phyloP scores from a whole-genome alignment of 2,329 filamentous ascomycete genomes.

The Ceratocystis destructans region DNA sequence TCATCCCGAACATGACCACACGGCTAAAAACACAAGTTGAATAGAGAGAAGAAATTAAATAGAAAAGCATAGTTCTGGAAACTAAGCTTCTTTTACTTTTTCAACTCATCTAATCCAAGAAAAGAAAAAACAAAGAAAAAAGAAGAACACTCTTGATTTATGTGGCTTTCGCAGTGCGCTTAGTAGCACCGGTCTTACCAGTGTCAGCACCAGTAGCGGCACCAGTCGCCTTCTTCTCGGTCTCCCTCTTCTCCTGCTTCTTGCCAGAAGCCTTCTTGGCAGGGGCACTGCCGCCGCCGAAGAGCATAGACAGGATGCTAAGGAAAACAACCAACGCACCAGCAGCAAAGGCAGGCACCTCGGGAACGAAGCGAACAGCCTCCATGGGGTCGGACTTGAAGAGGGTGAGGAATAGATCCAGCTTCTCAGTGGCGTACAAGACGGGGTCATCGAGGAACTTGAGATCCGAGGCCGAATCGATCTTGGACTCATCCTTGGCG shows the following conservation, averaged over 20 bases:
- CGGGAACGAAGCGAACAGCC: conserved; percentile 79
- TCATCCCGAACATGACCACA: conserved; percentile 15
- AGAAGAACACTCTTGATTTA: not conserved
- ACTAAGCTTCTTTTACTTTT: not conserved
- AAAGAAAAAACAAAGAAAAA: conserved; percentile 7
- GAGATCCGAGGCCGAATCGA: conserved; percentile 52
- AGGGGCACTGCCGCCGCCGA: conserved; percentile 51
- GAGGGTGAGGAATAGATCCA: conserved; percentile 78
- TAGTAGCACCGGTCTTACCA: conserved; percentile 58
- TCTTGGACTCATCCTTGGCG: conserved; percentile 45
- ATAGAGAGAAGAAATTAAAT: conserved; percentile 1
- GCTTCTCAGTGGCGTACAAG: conserved; percentile 77
- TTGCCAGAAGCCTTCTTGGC: conserved; percentile 62
- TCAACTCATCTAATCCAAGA: not conserved
- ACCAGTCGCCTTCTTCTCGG: conserved; percentile 51
- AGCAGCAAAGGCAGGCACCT: conserved; percentile 70
- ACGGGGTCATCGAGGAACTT: conserved; percentile 87
- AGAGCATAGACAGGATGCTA: conserved; percentile 52
- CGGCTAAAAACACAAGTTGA: conserved; percentile 9
- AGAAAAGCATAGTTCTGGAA: not conserved
- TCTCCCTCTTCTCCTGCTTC: conserved; percentile 46
- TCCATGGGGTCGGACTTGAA: conserved; percentile 67
- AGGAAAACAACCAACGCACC: conserved; percentile 57
- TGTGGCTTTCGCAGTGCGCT: conserved; percentile 41
- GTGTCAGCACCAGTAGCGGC: conserved; percentile 52